Conservation (phyloP, 345 rosid genomes). For the Aquilaria malaccensis region DNA sequence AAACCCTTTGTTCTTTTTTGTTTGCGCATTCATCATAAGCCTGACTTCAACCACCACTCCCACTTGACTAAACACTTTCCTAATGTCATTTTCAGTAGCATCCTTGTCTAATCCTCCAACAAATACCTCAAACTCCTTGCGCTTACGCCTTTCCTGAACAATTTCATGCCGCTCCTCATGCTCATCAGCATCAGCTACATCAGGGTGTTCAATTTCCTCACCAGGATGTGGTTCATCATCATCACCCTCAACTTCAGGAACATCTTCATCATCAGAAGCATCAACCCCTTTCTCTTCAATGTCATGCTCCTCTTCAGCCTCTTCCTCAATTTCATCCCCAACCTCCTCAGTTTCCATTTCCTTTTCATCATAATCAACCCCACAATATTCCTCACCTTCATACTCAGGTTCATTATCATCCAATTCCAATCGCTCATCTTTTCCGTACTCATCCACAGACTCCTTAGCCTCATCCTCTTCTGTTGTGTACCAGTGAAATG, state of each 20-base stretch:
- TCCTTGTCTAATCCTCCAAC: constrained; percentile 93
- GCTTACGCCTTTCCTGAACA: constrained; percentile 82
- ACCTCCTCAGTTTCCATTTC: constrained; percentile 49
- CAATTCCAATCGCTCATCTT: constrained; percentile 71
- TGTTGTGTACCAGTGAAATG: constrained; percentile 24
- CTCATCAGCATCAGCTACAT: constrained; percentile 37
- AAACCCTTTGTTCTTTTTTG: constrained; percentile 94
- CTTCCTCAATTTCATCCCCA: constrained; percentile 52
- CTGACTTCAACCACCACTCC: constrained; percentile 87
- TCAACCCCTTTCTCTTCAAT: constrained; percentile 63
- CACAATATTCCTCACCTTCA: constrained; percentile 51
- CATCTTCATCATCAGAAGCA: constrained; percentile 61
- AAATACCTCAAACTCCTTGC: constrained; percentile 94
- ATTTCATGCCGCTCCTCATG: constrained; percentile 68
- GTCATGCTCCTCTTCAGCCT: constrained; percentile 48
- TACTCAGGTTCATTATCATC: constrained; percentile 76
- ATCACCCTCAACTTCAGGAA: constrained; percentile 42
- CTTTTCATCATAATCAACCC: constrained; percentile 73
- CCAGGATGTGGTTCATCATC: constrained; percentile 52
- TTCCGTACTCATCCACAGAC: constrained; percentile 56
- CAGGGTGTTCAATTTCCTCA: constrained; percentile 38
- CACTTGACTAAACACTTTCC: constrained; percentile 65
- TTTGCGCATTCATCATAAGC: constrained; percentile 84
- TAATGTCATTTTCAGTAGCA: constrained; percentile 74
- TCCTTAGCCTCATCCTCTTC: constrained; percentile 65